phyloP scores from a whole-genome alignment of 768 basidiomycete species.

The Sarcodon aspratus region DNA sequence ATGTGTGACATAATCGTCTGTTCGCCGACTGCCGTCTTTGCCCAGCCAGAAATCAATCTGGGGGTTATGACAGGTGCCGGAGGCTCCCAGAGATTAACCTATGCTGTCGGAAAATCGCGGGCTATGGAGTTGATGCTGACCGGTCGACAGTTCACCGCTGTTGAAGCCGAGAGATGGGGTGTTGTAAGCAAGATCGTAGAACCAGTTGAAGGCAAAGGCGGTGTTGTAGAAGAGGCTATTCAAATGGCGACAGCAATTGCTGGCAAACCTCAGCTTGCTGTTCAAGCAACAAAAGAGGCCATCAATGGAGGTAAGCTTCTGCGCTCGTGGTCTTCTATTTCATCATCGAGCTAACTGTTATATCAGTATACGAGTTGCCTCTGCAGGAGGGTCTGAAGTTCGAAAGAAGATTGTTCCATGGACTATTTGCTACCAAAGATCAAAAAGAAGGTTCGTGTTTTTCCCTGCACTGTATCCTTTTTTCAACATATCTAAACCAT shows the following conservation, averaged over 20 bases:
- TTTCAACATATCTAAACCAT: constrained; percentile 3
- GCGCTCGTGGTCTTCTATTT: neutral
- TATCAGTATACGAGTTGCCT: constrained; percentile 67
- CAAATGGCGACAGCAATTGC: constrained; percentile 70
- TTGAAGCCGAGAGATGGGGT: constrained; percentile 82
- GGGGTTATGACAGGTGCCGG: constrained; percentile 94
- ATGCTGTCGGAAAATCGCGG: constrained; percentile 80
- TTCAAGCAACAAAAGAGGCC: constrained; percentile 85
- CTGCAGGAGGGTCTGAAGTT: constrained; percentile 77
- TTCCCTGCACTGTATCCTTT: neutral
- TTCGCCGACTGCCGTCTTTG: constrained; percentile 83
- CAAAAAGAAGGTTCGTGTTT: constrained; percentile 79
- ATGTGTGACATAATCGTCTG: constrained; percentile 95
- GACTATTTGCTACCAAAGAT: constrained; percentile 85
- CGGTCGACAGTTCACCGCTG: constrained; percentile 68
- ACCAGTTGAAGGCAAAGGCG: constrained; percentile 46
- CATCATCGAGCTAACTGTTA: neutral
- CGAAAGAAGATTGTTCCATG: constrained; percentile 86
- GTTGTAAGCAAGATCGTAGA: constrained; percentile 74
- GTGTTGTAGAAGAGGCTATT: constrained; percentile 81
- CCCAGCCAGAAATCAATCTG: constrained; percentile 93
- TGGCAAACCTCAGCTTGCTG: constrained; percentile 71
- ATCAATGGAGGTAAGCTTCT: constrained; percentile 66
- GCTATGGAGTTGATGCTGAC: constrained; percentile 94
- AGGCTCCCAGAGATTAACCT: constrained; percentile 84